phyloP scores from a whole-genome alignment of 2,329 filamentous ascomycete genomes.

The Diaporthe amygdali region DNA sequence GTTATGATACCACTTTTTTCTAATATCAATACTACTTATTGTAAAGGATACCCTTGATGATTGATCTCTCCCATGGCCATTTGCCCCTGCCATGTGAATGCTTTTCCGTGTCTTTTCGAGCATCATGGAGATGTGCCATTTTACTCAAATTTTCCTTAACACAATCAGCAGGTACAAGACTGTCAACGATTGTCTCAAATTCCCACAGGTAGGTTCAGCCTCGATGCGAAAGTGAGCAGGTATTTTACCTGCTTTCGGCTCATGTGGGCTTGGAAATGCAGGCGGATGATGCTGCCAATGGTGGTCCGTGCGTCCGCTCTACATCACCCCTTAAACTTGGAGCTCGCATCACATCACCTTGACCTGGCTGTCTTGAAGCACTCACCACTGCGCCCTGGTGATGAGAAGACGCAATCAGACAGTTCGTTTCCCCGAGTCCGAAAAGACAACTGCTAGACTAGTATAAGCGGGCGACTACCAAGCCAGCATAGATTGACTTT shows the following conservation, averaged over 20 bases:
- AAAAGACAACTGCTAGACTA: not conserved
- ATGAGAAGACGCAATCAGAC: not conserved
- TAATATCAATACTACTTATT: not conserved
- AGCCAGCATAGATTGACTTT: not conserved
- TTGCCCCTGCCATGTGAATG: too few relatives aligned
- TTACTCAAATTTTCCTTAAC: too few relatives aligned
- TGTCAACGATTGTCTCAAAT: too few relatives aligned
- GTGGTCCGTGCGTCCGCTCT: not conserved
- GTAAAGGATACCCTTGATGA: not conserved
- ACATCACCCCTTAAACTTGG: not conserved
- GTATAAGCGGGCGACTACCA: not conserved
- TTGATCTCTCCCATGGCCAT: too few relatives aligned
- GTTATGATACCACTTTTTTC: conserved; percentile 15
- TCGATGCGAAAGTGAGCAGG: too few relatives aligned
- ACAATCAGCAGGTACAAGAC: not conserved
- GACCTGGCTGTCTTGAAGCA: not conserved
- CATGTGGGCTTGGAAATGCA: not conserved
- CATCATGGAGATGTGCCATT: not conserved
- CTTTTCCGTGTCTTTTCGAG: not conserved
- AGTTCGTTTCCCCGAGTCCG: not conserved
- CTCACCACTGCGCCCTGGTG: not conserved
- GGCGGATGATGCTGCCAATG: not conserved
- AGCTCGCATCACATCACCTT: not conserved
- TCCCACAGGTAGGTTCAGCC: too few relatives aligned
- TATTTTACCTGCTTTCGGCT: not conserved